These are phyloP conservation scores for Suillus placidus DNA, from an alignment of 768 basidiomycete species.

Conservation along the genomic window DNA sequence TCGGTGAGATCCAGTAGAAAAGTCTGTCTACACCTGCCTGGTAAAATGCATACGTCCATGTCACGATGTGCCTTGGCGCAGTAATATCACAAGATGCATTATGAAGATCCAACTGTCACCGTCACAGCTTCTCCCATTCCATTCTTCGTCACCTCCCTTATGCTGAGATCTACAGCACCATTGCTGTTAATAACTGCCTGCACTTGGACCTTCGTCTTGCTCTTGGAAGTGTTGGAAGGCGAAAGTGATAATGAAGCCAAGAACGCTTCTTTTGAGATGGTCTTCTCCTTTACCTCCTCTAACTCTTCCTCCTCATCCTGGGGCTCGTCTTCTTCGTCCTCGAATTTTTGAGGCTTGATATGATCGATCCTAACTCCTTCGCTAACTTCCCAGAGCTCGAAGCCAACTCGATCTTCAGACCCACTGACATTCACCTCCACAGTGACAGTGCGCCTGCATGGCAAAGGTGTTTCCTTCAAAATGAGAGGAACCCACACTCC, in stretches of 20 bases:
- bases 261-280: conserved; percentile 54
- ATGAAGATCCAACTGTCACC: conserved; percentile 28
- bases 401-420: conserved; percentile 44
- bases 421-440: conserved; percentile 58
- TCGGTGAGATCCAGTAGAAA: conserved; percentile 42
- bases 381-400: conserved; percentile 79
- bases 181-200: conserved; percentile 37
- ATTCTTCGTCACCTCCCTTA: conserved; percentile 40
- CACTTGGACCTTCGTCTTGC: conserved; percentile 55
- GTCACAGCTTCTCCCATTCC: conserved; percentile 37
- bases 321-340: conserved; percentile 48
- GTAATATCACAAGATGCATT: conserved; percentile 9
- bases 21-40: conserved; percentile 5
- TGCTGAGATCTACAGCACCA: conserved; percentile 41
- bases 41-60: background rate
- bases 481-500: conserved; percentile 70
- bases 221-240: conserved; percentile 43
- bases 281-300: conserved; percentile 66
- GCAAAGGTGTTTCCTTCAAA: conserved; percentile 70
- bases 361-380: conserved; percentile 69
- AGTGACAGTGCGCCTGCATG: conserved; percentile 59
- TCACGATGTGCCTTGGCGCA: background rate
- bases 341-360: conserved; percentile 47
- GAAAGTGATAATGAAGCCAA: conserved; percentile 42
- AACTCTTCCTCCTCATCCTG: conserved; percentile 62